Conservation (phyloP, 169 alveolate genomes). For the Ichthyophthirius multifiliis region DNA sequence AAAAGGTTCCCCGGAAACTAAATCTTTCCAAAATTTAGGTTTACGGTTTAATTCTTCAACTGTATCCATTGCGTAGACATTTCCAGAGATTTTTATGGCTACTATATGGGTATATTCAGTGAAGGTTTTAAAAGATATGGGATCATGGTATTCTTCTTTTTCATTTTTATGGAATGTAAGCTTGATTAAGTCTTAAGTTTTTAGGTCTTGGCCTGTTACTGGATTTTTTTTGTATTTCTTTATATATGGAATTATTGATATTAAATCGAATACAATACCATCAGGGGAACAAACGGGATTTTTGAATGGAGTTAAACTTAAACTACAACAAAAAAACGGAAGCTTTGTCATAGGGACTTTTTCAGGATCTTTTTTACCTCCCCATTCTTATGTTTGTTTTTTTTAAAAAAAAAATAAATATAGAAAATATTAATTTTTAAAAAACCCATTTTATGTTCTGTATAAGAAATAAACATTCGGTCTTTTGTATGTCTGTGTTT, state of each 20-base stretch:
- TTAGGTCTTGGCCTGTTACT: constrained; percentile 84
- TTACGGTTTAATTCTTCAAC: constrained; percentile 77
- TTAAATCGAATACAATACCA: constrained; percentile 80
- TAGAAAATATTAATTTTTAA: neutral
- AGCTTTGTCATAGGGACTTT: constrained; percentile 62
- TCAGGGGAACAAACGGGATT: constrained; percentile 85
- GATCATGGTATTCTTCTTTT: constrained; percentile 89
- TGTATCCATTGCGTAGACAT: constrained; percentile 88
- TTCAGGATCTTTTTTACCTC: constrained; percentile 75
- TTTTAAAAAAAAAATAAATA: neutral
- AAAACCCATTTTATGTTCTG: constrained; percentile 76
- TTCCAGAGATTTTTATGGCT: constrained; percentile 86
- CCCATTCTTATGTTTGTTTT: constrained; percentile 79
- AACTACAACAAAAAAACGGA: constrained; percentile 78
- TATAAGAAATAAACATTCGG: constrained; percentile 84
- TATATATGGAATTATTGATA: constrained; percentile 65
- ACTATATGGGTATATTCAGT: constrained; percentile 87
- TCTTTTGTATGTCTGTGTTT: constrained; percentile 93
- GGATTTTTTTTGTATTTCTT: constrained; percentile 83
- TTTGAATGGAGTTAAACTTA: constrained; percentile 81
- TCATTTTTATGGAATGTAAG: constrained; percentile 81
- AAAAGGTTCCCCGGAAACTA: constrained; percentile 56
- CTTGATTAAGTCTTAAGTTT: constrained; percentile 69
- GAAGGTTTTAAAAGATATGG: constrained; percentile 89
- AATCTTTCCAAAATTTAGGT: constrained; percentile 67